phyloP scores from a whole-genome alignment of 2,329 filamentous ascomycete species.

The Xylaria sp. region DNA sequence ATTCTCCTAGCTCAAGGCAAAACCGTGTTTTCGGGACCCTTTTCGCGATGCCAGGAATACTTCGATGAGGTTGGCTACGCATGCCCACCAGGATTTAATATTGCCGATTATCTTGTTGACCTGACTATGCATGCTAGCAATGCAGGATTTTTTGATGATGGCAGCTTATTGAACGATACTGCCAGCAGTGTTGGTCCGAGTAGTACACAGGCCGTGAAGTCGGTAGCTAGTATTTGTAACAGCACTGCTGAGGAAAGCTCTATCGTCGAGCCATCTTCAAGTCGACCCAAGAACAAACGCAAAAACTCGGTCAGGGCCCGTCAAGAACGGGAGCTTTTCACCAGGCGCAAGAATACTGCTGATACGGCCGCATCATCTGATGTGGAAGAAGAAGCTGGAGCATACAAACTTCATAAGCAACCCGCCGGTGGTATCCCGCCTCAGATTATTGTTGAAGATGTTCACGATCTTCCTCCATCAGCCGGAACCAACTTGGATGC shows the following conservation, averaged over 20 bases:
- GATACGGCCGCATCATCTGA: slow-evolving; percentile 72
- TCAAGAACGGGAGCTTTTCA: slow-evolving; percentile 91
- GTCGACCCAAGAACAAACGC: slow-evolving; percentile 74
- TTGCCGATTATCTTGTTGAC: slow-evolving; percentile 97
- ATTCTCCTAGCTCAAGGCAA: slow-evolving; percentile 88
- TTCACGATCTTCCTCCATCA: slow-evolving; percentile 68
- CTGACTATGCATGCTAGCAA: slow-evolving; percentile 93
- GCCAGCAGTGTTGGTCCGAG: slow-evolving; percentile 77
- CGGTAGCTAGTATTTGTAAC: slow-evolving; percentile 81
- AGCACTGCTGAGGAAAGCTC: slow-evolving; percentile 76
- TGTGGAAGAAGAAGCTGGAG: slow-evolving; percentile 61
- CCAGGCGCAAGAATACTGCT: slow-evolving; percentile 74
- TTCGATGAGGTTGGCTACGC: slow-evolving; percentile 92
- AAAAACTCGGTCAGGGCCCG: slow-evolving; percentile 83
- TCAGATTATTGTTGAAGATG: slow-evolving; percentile 74
- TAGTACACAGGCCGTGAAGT: slow-evolving; percentile 89
- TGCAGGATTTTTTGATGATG: slow-evolving; percentile 68
- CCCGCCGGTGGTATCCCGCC: slow-evolving; percentile 57
- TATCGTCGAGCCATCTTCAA: slow-evolving; percentile 64
- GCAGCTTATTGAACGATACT: slow-evolving; percentile 62
- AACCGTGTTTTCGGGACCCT: slow-evolving; percentile 93
- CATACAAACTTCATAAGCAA: slow-evolving; percentile 63
- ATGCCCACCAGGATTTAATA: slow-evolving; percentile 97
- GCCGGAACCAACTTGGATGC: slow-evolving; percentile 84
- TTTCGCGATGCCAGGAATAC: slow-evolving; percentile 87